These are phyloP conservation scores for Fomitopsis serialis DNA, from an alignment of 768 basidiomycete genomes.

Conservation along the genomic window DNA sequence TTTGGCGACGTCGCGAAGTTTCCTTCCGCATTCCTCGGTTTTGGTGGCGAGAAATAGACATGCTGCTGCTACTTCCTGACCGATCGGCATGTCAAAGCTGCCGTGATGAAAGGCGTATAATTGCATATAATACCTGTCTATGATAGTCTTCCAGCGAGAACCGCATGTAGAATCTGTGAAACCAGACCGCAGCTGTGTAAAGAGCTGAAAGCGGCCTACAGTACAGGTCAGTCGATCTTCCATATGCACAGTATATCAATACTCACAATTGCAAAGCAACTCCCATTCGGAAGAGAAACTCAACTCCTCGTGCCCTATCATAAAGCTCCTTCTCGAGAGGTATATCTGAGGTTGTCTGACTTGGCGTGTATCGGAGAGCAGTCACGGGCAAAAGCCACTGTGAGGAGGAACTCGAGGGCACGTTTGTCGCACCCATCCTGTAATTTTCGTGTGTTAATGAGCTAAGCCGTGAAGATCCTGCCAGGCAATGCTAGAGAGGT, in stretches of 20 bases:
- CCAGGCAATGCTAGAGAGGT: too few species aligned
- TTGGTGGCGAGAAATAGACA: slow-evolving; percentile 90
- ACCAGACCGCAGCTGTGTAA: slow-evolving; percentile 86
- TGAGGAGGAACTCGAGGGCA: slow-evolving; percentile 18
- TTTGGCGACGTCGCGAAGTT: slow-evolving; percentile 78
- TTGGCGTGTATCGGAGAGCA: slow-evolving; percentile 55
- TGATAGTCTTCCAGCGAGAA: slow-evolving; percentile 80
- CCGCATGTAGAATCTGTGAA: slow-evolving; percentile 89
- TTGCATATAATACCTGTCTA: slow-evolving; percentile 49
- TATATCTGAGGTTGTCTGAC: slow-evolving; percentile 38
- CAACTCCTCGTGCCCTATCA: slow-evolving; percentile 76
- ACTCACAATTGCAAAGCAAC: slow-evolving; percentile 74
- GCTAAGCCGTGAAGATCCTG: too few species aligned
- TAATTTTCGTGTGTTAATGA: too few species aligned
- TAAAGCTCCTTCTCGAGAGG: slow-evolving; percentile 64
- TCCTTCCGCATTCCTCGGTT: slow-evolving; percentile 84
- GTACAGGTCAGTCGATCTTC: not conserved
- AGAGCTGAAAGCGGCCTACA: slow-evolving; percentile 72
- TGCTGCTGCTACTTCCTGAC: slow-evolving; percentile 76
- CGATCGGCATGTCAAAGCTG: slow-evolving; percentile 8
- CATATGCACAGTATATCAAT: not conserved
- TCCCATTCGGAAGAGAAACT: slow-evolving; percentile 81
- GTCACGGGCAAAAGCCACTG: slow-evolving; percentile 74
- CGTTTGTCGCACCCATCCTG: slow-evolving; percentile 11
- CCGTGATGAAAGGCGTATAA: not conserved